phyloP scores from a whole-genome alignment of 1,284 basidiomycete genomes.

The Papiliotrema terrestris region DNA sequence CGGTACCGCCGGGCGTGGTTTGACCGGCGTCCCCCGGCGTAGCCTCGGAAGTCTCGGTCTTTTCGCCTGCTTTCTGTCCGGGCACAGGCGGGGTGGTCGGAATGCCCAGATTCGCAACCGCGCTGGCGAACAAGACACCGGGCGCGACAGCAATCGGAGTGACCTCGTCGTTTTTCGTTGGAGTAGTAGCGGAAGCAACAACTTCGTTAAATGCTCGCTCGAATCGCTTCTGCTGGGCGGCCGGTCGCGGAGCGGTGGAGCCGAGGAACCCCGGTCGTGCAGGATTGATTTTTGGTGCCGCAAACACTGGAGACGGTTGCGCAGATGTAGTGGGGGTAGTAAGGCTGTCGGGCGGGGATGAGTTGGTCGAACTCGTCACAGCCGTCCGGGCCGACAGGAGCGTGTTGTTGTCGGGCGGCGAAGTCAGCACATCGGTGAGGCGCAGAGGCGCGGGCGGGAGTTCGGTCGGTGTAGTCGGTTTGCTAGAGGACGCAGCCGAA shows the following conservation, averaged over 20 bases:
- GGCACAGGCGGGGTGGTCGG: conserved; percentile 33
- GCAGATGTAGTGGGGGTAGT: conserved; percentile 34
- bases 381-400: conserved; percentile 2
- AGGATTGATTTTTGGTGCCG: conserved; percentile 35
- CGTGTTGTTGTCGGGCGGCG: conserved; percentile 27
- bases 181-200: conserved; percentile 29
- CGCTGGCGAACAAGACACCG: conserved; percentile 38
- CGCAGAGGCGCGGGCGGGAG: conserved; percentile 22
- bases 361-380: conserved; percentile 18
- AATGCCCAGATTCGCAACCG: conserved; percentile 34
- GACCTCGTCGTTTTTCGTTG: conserved; percentile 6
- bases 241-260: conserved; percentile 14
- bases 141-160: conserved; percentile 42
- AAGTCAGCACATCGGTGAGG: conserved; percentile 46
- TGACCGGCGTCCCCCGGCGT: conserved; percentile 2
- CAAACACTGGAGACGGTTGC: conserved; percentile 32
- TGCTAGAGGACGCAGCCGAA: conserved; percentile 15
- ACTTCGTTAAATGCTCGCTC: conserved; percentile 47
- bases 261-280: conserved; percentile 32
- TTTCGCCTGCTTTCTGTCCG: conserved; percentile 14
- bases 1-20: neutral
- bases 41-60: conserved; percentile 3
- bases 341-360: conserved; percentile 29
- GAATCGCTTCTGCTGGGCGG: conserved; percentile 30
- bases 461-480: conserved; percentile 24